These are phyloP conservation scores for Hymenoscyphus scutula DNA, from an alignment of 2,329 filamentous ascomycete genomes.

Conservation along the genomic window DNA sequence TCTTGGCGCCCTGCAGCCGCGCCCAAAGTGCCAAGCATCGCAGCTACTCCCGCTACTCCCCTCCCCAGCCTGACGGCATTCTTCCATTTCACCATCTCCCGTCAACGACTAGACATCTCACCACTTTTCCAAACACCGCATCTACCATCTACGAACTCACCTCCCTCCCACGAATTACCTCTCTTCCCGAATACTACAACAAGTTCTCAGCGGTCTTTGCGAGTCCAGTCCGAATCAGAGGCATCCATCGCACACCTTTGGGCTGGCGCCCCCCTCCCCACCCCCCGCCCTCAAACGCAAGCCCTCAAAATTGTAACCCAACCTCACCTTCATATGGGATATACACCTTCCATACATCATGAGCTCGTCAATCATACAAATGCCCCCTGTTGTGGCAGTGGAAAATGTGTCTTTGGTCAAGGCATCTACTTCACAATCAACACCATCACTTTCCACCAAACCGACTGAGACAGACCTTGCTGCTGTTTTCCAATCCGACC, in stretches of 20 bases:
- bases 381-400: neutral
- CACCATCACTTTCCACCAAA: neutral
- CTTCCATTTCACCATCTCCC: neutral
- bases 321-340: neutral
- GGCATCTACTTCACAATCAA: neutral
- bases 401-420: neutral
- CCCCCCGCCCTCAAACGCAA: neutral
- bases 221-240: neutral
- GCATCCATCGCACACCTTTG: neutral
- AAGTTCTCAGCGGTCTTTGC: neutral
- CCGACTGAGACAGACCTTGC: slow-evolving; percentile 25
- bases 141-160: neutral
- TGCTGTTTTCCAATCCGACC: slow-evolving; percentile 43
- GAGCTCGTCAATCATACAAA: neutral
- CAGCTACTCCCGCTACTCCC: too few species aligned
- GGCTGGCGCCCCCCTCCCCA: too few species aligned
- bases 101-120: neutral
- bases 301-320: neutral
- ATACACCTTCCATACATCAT: neutral
- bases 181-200: neutral
- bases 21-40: neutral
- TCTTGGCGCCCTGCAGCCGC: neutral
- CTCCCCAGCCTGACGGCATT: neutral
- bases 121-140: neutral
- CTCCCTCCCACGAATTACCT: neutral